Percentiles rank a stretch among this genome's conserved stretches.
phyloP scores from a whole-genome alignment of 306 rosid species.

The Vicia sativa region DNA sequence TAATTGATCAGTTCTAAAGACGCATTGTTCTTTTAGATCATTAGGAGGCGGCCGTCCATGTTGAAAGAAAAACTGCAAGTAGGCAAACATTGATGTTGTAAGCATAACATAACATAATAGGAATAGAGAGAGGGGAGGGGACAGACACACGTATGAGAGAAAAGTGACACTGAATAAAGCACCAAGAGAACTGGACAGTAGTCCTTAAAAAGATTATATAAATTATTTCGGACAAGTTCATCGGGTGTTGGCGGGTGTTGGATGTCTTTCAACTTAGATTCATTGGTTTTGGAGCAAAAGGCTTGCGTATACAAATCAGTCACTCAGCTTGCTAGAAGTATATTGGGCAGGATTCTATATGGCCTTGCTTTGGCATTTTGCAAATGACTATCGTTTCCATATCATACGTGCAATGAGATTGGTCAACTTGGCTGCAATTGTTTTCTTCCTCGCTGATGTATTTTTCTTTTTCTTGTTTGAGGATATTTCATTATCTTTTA shows the following conservation, averaged over 20 bases:
- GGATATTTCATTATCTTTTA: conserved; percentile 19
- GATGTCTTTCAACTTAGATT: background rate
- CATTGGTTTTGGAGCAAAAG: conserved; percentile 2
- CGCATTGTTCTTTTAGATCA: conserved; percentile 72
- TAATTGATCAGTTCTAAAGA: conserved; percentile 58
- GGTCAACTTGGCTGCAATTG: conserved; percentile 17
- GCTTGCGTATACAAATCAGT: conserved; percentile 5
- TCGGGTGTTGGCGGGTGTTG: background rate
- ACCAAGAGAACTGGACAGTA: conserved; percentile 19
- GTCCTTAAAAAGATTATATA: background rate
- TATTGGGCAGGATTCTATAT: conserved; percentile 19
- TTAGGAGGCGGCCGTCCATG: conserved; percentile 81
- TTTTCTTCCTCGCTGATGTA: conserved; percentile 16
- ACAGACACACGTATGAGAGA: conserved; percentile 26
- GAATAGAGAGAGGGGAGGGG: background rate
- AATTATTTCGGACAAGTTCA: background rate
- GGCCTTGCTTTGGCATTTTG: conserved; percentile 21
- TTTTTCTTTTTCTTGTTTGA: conserved; percentile 8
- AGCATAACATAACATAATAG: conserved; percentile 33
- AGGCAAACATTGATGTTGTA: conserved; percentile 29
- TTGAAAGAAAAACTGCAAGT: conserved; percentile 87
- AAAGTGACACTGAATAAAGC: conserved; percentile 22
- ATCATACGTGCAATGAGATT: conserved; percentile 10
- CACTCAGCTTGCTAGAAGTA: background rate
- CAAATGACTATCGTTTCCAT: conserved; percentile 3